phyloP scores from a whole-genome alignment of 805 yeast species.

The Candida corydali region DNA sequence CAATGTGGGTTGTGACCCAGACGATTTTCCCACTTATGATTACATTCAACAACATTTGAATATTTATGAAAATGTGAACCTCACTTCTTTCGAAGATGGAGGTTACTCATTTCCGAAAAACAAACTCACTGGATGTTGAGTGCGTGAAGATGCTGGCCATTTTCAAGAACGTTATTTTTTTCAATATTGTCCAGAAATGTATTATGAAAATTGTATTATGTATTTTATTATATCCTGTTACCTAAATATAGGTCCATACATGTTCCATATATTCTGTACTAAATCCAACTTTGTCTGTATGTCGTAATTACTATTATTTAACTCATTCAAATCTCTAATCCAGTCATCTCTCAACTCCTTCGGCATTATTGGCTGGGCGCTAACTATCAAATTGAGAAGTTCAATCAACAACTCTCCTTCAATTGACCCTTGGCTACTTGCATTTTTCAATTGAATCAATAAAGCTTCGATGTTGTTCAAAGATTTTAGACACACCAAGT shows the following conservation, averaged over 20 bases:
- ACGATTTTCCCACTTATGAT: constrained; percentile 76
- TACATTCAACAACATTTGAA: constrained; percentile 68
- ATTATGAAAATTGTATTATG: too few relatives aligned
- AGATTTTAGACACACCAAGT: constrained; percentile 34
- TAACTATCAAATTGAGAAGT: constrained; percentile 49
- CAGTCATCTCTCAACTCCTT: constrained; percentile 47
- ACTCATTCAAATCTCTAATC: constrained; percentile 59
- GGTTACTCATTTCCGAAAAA: constrained; percentile 54
- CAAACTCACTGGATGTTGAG: constrained; percentile 21
- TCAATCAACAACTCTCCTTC: constrained; percentile 70
- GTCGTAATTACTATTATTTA: constrained; percentile 40
- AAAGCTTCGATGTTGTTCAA: constrained; percentile 60
- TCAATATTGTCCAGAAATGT: neutral
- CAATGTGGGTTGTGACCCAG: constrained; percentile 81
- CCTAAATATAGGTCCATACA: constrained; percentile 44
- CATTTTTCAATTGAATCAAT: constrained; percentile 19
- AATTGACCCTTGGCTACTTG: constrained; percentile 16
- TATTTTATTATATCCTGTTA: too few relatives aligned
- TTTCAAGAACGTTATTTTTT: neutral
- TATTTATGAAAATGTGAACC: constrained; percentile 67
- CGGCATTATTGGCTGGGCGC: constrained; percentile 51
- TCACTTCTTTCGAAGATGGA: constrained; percentile 70
- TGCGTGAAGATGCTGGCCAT: constrained; percentile 2
- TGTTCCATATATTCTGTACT: constrained; percentile 58
- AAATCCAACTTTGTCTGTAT: constrained; percentile 41